Percentiles rank a stretch among this genome's conserved stretches.
Evolutionary conservation across 106 monocot genomes (phyloP).

Genomic region (Phalaenopsis equestris): DNA sequence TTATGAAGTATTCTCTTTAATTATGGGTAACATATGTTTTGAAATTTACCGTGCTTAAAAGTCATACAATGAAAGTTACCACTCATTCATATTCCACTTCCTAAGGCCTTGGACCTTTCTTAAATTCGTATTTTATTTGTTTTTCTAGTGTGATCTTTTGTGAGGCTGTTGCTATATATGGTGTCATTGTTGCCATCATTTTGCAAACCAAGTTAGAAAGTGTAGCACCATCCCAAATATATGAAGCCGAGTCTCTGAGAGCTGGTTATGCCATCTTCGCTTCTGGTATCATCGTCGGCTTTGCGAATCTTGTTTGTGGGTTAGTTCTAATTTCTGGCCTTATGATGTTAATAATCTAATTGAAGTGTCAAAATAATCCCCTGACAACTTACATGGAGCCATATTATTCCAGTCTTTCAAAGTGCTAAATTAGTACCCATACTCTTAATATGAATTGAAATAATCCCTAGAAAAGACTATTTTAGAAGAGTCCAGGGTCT

Average conservation of each 20-base stretch:
- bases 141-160: slow-evolving; percentile 83
- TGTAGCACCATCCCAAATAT: slow-evolving; percentile 54
- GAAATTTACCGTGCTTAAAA: no score
- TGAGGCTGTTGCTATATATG: slow-evolving; percentile 97
- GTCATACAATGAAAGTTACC: no score
- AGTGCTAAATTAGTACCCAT: no score
- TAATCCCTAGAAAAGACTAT: no score
- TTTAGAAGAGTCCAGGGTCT: no score
- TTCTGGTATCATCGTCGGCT: slow-evolving; percentile 88
- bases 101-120: no score
- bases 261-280: slow-evolving; percentile 98
- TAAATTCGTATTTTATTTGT: neutral
- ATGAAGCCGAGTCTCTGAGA: slow-evolving; percentile 69
- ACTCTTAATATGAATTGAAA: no score
- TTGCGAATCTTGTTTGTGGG: slow-evolving; percentile 92
- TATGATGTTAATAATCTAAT: neutral
- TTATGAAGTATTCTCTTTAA: no score
- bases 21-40: no score
- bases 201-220: slow-evolving; percentile 94
- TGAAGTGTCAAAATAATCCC: no score
- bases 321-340: slow-evolving; percentile 13
- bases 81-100: neutral
- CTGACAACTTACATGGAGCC: no score
- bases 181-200: slow-evolving; percentile 92
- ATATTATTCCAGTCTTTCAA: no score